These are phyloP conservation scores for Trypanosoma caninum DNA, from an alignment of 208 protist species.

Conservation along the genomic window DNA sequence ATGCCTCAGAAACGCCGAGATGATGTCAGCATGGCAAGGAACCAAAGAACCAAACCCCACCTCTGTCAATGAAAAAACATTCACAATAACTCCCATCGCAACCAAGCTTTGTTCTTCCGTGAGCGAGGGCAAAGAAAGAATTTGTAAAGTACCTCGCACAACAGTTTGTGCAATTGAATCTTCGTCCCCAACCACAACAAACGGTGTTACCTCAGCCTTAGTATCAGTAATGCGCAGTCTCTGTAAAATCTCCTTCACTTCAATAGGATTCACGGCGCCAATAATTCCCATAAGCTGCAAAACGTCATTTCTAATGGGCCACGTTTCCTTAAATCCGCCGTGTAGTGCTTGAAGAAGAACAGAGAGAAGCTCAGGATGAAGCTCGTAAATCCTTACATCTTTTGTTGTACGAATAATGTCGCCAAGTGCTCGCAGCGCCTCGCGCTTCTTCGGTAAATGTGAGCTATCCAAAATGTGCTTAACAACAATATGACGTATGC, in stretches of 20 bases:
- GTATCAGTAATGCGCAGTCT: slow-evolving; percentile 35
- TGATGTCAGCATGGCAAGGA: slow-evolving; percentile 55
- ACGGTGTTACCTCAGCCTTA: slow-evolving; percentile 15
- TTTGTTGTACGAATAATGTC: slow-evolving; percentile 88
- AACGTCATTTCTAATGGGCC: slow-evolving; percentile 83
- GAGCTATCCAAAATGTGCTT: slow-evolving; percentile 80
- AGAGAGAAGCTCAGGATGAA: slow-evolving; percentile 70
- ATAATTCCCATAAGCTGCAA: slow-evolving; percentile 90
- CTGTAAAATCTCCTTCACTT: slow-evolving; percentile 75
- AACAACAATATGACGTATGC: slow-evolving; percentile 67
- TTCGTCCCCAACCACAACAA: slow-evolving; percentile 34
- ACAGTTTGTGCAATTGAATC: slow-evolving; percentile 73
- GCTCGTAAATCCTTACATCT: slow-evolving; percentile 78
- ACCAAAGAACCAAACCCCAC: slow-evolving; percentile 39
- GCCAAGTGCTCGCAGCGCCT: slow-evolving; percentile 76
- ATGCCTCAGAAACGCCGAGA: slow-evolving; percentile 65
- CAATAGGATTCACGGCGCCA: slow-evolving; percentile 79
- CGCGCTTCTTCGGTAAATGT: slow-evolving; percentile 79
- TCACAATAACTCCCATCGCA: slow-evolving; percentile 68
- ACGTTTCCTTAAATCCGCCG: slow-evolving; percentile 86
- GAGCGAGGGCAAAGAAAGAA: slow-evolving; percentile 77
- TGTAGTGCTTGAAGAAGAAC: slow-evolving; percentile 80
- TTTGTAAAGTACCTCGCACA: slow-evolving; percentile 64
- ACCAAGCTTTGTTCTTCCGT: slow-evolving; percentile 81
- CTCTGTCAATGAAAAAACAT: slow-evolving; percentile 67